Evolutionary conservation across 78 protist species (phyloP), one percentile per base, ranked within the genome.

Genomic region (Protostelium mycophagum): DNA sequence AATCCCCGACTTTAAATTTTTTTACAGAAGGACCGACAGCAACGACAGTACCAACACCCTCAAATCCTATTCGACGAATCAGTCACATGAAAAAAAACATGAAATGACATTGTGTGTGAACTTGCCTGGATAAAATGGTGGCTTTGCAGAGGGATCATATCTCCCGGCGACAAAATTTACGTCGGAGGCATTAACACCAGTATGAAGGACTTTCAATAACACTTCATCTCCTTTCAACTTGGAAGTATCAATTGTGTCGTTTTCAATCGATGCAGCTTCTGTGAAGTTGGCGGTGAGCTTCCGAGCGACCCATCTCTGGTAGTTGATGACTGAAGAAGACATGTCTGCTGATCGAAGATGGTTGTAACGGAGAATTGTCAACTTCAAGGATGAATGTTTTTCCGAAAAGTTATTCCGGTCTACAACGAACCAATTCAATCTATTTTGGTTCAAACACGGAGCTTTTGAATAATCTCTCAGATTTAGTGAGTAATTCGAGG

Each of bases 121-220:
- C 73, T 16, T 16, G 16, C 73, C 73, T 51, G 73, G 73, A 51
- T 89, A 90, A 38, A 92, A 88, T 28, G 94, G 94, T 16, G 94
- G 94, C 63, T 89, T 35, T 16, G 87, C 86, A 5, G 87, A 73
- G 16, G 89, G 89, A 28, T 23, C 31, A 63, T 90, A 90, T 38
- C 34, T 29, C 0, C 92, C 92, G 5, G 86, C 85, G 35, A 36
- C 1, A 28, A 10, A 86, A 37, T 87, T 91, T 36, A 86, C 31
- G 86, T 89, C 91, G 0, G 88, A 83, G 36, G 92, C 95, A 51
- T 92, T 88, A 86, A 92, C 84, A 31, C 94, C 94, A 35, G 5
- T 36, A 28, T n/a, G 86, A 5, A 1, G 34, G 31, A 85, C 86
- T 31, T 35, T 0, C 85, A 92, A 86, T 35, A 88, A 16, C 1